Conservation (phyloP, 208 protist genomes). For the Leishmania martiniquensis region DNA sequence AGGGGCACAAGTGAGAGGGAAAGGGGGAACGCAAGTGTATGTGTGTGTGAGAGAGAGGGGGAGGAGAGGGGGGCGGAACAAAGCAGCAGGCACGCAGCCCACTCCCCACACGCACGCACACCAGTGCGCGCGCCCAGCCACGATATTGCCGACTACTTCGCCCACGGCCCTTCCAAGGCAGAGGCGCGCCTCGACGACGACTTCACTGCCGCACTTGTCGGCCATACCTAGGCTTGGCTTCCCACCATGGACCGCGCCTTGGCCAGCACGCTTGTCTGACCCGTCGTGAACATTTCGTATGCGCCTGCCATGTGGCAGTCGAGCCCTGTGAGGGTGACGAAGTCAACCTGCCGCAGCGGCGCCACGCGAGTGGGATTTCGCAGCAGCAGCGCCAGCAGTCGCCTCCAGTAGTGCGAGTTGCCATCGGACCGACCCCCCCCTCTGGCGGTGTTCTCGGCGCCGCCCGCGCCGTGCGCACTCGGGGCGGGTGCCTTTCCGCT, state of each 20-base stretch:
- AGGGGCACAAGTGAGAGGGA: neutral
- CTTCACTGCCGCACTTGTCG: neutral
- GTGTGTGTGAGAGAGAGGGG: neutral
- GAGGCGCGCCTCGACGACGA: neutral
- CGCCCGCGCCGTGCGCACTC: neutral
- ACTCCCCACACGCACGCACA: neutral
- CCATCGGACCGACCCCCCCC: neutral
- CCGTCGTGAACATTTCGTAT: constrained; percentile 67
- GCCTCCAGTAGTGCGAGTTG: constrained; percentile 65
- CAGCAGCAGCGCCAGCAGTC: constrained; percentile 54
- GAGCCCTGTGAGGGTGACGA: constrained; percentile 78
- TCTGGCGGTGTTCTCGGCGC: neutral
- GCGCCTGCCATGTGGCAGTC: constrained; percentile 76
- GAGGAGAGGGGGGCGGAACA: neutral
- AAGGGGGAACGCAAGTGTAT: too few relatives aligned
- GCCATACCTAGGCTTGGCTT: neutral
- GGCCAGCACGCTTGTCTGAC: constrained; percentile 46
- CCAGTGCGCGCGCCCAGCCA: neutral
- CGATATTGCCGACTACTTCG: neutral
- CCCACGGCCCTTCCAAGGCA: neutral
- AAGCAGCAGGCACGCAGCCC: neutral
- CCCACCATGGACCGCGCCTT: constrained; percentile 35
- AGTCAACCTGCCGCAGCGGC: constrained; percentile 72
- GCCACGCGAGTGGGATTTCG: constrained; percentile 49
- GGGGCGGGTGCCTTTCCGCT: neutral